phyloP scores from a whole-genome alignment of 2,329 filamentous ascomycete genomes.

The Clarireedia homoeocarpa region DNA sequence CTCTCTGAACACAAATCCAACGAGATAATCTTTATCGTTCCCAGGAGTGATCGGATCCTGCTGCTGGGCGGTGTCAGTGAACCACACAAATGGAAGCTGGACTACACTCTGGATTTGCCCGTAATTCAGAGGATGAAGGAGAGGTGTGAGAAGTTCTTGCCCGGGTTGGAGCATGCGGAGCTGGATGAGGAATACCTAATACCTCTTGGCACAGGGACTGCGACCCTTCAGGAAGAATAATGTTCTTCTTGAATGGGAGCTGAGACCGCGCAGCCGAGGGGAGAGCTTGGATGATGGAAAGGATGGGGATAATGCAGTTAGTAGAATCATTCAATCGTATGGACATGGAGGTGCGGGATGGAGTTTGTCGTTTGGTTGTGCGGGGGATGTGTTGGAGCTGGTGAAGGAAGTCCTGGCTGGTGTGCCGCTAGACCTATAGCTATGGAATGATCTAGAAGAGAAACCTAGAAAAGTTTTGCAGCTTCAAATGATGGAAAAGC shows the following conservation, averaged over 20 bases:
- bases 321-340: slow-evolving; percentile 5
- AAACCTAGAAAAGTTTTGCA: too few relatives aligned
- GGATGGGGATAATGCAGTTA: neutral
- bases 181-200: slow-evolving; percentile 5
- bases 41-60: slow-evolving; percentile 7
- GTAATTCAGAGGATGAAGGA: neutral
- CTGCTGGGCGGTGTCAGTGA: slow-evolving; percentile 4
- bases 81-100: slow-evolving; percentile 1
- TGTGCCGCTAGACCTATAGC: neutral
- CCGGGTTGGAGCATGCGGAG: neutral
- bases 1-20: neutral
- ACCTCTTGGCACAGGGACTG: slow-evolving; percentile 3
- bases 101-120: slow-evolving; percentile 5
- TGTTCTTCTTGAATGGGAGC: slow-evolving; percentile 4
- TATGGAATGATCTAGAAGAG: too few relatives aligned
- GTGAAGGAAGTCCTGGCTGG: neutral
- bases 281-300: neutral
- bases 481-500: too few relatives aligned
- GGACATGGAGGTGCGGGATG: slow-evolving; percentile 7
- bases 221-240: neutral
- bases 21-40: slow-evolving; percentile 9
- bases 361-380: slow-evolving; percentile 7
- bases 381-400: neutral
- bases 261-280: neutral
- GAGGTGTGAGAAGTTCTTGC: slow-evolving; percentile 3